Base-by-base conservation (phyloP, 495 filamentous ascomycete genomes). In the Penicillium verhagenii region DNA sequence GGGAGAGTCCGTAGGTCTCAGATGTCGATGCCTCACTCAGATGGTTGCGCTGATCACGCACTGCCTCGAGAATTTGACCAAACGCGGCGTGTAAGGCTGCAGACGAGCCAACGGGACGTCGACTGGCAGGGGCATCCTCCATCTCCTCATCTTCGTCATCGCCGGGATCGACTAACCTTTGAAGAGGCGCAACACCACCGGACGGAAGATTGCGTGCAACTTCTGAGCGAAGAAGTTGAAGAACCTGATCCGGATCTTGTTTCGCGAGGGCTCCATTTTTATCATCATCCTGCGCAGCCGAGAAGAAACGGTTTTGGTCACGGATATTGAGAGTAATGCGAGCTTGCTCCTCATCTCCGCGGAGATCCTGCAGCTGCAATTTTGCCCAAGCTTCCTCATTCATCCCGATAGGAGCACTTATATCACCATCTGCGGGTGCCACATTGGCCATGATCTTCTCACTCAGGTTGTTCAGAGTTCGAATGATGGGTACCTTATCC, bases 361-460 rank as follows among this genome's bases (percentile, higher is more conserved):
- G 84, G 26, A 98, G 80, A 76, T 98, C 94, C 11, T 84, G 85
- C n/a, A 98, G 77, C 20, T 82, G 79, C 38, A 97, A 76, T 60
- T 88, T 72, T 56, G 85, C 78, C 61, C 86, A 92, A 3, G 88
- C 85, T 52, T 83, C 84, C 59, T 91, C 88, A 57, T 95, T 89
- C 57, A 87, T 72, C 10, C 85, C 89, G 50, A 82, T 80, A 2
- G 80, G 81, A 24, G 72, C 81, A 56, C 78, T 79, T 11, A 83
- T 78, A 52, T 90, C 83, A 19, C 78, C 70, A 63, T 96, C 94
- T 5, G 86, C 81, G 1, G 91, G 87, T 5, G 86, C 80, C 16
- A 95, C 90, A 52, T 90, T 87, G 26, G 87, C 87, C 76, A 98
- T 87, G 58, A 98, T 86, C 66, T 94, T 97, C 61, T 91, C 88